Conservation (phyloP, 176 grass and related monocot genomes). For the Chrysopogon serrulatus region DNA sequence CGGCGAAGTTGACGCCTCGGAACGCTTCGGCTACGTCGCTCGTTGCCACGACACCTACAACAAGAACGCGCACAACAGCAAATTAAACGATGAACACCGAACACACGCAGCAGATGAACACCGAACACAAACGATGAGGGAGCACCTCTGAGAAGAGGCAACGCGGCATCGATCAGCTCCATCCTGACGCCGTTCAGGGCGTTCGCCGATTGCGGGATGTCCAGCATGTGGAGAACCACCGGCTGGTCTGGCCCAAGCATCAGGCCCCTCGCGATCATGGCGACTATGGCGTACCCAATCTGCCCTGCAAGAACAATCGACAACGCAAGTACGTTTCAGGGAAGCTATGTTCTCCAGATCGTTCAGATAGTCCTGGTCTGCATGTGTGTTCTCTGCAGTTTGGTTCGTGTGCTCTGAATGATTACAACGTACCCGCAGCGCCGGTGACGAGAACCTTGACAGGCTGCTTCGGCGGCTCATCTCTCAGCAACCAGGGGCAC, state of each 20-base stretch:
- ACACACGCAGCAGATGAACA: neutral
- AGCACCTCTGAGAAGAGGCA: constrained; percentile 66
- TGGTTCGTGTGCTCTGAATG: neutral
- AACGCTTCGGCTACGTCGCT: constrained; percentile 56
- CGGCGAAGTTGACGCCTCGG: constrained; percentile 52
- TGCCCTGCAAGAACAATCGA: constrained; percentile 38
- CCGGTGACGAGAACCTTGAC: constrained; percentile 66
- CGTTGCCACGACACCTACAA: constrained; percentile 59
- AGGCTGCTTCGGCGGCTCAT: constrained; percentile 35
- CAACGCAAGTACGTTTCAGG: neutral
- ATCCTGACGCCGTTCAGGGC: constrained; percentile 60
- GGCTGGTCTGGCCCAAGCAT: constrained; percentile 74
- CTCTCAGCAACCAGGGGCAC: constrained; percentile 22
- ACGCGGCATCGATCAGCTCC: constrained; percentile 66
- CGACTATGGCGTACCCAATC: constrained; percentile 66
- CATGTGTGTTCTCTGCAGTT: neutral
- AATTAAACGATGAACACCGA: neutral
- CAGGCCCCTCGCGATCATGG: constrained; percentile 72
- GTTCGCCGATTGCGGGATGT: constrained; percentile 22
- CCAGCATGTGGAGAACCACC: constrained; percentile 75
- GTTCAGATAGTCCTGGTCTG: neutral
- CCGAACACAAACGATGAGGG: neutral
- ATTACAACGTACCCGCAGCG: constrained; percentile 52
- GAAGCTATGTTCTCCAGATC: neutral
- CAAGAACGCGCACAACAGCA: neutral